Conservation (phyloP, 306 rosid genomes). For the Luffa aegyptiaca region DNA sequence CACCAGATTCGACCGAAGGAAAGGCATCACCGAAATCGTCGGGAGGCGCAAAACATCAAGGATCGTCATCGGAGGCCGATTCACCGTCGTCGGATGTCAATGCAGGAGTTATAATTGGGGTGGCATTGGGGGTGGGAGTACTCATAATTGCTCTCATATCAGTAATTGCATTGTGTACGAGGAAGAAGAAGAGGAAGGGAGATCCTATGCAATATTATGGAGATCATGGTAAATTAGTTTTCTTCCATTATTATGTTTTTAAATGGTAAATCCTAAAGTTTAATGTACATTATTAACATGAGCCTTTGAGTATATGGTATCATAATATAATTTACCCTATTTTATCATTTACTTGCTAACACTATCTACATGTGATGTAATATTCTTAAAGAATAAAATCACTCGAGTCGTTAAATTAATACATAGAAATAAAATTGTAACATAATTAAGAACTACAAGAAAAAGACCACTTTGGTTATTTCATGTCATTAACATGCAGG, state of each 20-base stretch:
- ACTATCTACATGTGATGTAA: no score
- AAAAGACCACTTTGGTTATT: neutral
- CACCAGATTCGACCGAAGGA: constrained; percentile 10
- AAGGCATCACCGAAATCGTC: neutral
- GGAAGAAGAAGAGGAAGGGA: constrained; percentile 40
- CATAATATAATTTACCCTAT: no score
- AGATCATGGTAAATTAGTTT: constrained; percentile 31
- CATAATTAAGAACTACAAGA: neutral
- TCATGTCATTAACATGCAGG: constrained; percentile 12
- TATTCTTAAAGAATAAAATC: no score
- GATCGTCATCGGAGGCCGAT: neutral
- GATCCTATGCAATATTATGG: constrained; percentile 34
- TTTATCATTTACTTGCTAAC: no score
- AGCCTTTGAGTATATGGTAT: no score
- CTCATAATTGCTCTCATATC: constrained; percentile 25
- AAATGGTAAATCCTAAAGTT: no score
- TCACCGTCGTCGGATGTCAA: neutral
- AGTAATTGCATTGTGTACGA: constrained; percentile 24
- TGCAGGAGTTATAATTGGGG: constrained; percentile 28
- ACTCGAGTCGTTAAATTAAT: no score
- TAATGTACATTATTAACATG: no score
- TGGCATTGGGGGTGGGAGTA: constrained; percentile 26
- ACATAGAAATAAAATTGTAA: neutral
- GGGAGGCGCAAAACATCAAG: neutral
- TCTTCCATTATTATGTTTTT: neutral